Evolutionary conservation across 345 rosid species (phyloP), one percentile per base, ranked within the genome.

Genomic region (Arabis alpina): DNA sequence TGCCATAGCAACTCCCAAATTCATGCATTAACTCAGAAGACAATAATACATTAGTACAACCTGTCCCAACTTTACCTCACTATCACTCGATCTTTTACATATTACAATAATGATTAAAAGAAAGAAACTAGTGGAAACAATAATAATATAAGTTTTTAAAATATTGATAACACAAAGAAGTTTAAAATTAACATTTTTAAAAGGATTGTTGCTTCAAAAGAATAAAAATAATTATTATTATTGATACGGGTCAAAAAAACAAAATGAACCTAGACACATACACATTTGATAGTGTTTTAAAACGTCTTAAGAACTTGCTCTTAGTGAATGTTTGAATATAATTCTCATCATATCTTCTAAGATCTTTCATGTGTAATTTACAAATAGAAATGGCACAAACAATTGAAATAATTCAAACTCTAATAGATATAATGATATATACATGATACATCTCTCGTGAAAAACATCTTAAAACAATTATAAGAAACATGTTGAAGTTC

Each of bases 1-100:
- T 49, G 54, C 66, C 77, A 73, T 61, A 73, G 28, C 71, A 49
- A 49, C 66, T 49, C 58, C 14, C 60, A 65, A 56, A 56, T 57
- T 15, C 47, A 65, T 65, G 72, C 72, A 73, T 73, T 66, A 42
- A 57, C 16, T 57, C 54, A 27, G 27, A 27, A 66, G 42, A 63
- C 64, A 64, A 42, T 37, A 50, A 8, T 59, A 6, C 54, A 65
- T 65, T 73, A 56, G 56, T 66, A 51, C 77, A 73, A 65, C 67
- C 72, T 66, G 72, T 50, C 77, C 72, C 61, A 23, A 49, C 65
- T 28, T 56, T 24, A 25, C 9, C 13, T 54, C 54, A 51, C 37
- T 54, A 55, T 62, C 51, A 41, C 61, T 52, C 52, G 14, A 61
- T 53, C 53, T 52, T 34, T 42, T 9, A 36, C 28, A 43, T 53